Evolutionary conservation across 768 basidiomycete genomes (phyloP), one percentile per base, ranked within the genome.

Genomic region (Arthromyces matolae): DNA sequence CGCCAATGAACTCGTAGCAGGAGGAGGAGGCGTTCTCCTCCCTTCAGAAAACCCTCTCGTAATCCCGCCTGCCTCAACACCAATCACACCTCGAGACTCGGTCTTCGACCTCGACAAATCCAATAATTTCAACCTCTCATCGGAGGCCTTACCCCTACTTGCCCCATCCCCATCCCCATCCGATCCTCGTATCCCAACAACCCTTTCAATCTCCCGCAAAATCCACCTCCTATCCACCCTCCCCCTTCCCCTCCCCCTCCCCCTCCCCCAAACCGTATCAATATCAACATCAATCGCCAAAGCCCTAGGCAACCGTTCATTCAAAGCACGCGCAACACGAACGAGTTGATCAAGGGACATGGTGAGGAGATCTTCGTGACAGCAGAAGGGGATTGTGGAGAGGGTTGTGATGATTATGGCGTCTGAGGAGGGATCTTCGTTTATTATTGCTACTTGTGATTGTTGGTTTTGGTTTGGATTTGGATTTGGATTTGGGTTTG

Each of bases 281-380:
- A n/a, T n/a, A 32, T 63, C 58, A 2, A 68, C 61, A 44, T 75
- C 70, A 45, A 88, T 84, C 18, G 68, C 71, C 55, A 82, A 60
- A 0, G 66, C 71, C 34, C 46, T 58, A 2, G 86, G 85, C 1
- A 87, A 69, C 29, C 73, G 75, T 12, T 58, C 67, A 60, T 89
- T 89, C 37, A 89, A 71, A 8, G 67, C 53, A 13, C 56, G 52
- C 4, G 82, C 84, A 13, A 83, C 83, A 1, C 47, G 60, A 37
- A 80, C 58, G 35, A 89, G 77, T 49, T 78, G 69, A 1, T 61
- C 36, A 33, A 77, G 78, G 3, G 75, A 56, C 86, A 89, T 86
- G 1, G 76, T 72, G 45, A 86, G 57, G 33, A 87, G 72, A 54
- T 89, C 84, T 50, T 84, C 83, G 59, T 89, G 84, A 62, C 83